Conservation (phyloP, 164 flowering plant species). For the Echeveria elegans region DNA sequence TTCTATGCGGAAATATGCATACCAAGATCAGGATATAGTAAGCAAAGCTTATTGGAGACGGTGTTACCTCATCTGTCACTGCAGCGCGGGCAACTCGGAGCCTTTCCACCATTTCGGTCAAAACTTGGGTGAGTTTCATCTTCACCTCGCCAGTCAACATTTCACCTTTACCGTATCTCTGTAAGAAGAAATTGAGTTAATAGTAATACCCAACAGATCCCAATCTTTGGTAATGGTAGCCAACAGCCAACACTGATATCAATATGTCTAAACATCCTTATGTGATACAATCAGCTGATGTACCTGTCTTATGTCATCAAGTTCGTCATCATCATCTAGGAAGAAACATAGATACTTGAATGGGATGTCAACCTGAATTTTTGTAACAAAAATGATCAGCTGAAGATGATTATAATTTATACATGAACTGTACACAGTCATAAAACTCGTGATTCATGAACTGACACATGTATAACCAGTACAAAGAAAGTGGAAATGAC, state of each 20-base stretch:
- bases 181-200: slow-evolving; percentile 6
- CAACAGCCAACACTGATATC: background rate
- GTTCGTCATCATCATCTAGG: slow-evolving; percentile 89
- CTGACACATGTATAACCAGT: too few relatives aligned
- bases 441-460: background rate
- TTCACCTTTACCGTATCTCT: slow-evolving; percentile 87
- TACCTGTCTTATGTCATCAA: slow-evolving; percentile 71
- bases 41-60: too few relatives aligned
- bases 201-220: background rate
- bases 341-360: slow-evolving; percentile 81
- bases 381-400: background rate
- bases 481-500: background rate
- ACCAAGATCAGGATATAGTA: too few relatives aligned
- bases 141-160: slow-evolving; percentile 94
- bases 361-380: slow-evolving; percentile 78
- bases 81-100: slow-evolving; percentile 81
- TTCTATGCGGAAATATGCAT: too few relatives aligned
- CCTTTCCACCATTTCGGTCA: slow-evolving; percentile 78
- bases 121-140: slow-evolving; percentile 47
- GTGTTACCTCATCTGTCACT: slow-evolving; percentile 59
- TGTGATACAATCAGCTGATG: slow-evolving; percentile 9
- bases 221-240: background rate
- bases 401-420: background rate
- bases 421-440: background rate
- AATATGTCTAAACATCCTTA: background rate